Conservation (phyloP, 1,284 basidiomycete genomes). For the Ganoderma sinense region DNA sequence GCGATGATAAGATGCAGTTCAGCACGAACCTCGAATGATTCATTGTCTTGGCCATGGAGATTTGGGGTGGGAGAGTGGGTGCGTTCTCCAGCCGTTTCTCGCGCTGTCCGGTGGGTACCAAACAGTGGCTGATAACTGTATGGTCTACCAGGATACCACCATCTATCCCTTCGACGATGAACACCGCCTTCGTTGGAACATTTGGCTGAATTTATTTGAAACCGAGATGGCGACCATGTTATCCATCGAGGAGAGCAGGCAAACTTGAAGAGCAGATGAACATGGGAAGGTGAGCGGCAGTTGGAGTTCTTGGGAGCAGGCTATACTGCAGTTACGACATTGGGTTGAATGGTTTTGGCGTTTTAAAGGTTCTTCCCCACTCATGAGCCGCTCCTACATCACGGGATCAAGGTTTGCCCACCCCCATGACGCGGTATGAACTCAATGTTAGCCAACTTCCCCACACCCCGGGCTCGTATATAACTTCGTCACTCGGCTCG, state of each 20-base stretch:
- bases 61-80: no score
- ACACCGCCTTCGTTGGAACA: background rate
- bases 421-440: background rate
- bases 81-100: background rate
- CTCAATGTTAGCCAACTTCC: background rate
- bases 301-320: background rate
- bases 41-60: no score
- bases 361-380: background rate
- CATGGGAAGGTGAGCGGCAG: background rate
- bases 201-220: background rate
- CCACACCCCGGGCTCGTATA: background rate
- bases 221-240: background rate
- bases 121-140: background rate
- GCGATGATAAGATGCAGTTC: no score
- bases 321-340: background rate
- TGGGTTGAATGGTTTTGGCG: background rate
- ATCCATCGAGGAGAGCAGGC: background rate
- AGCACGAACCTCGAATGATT: no score
- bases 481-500: background rate
- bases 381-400: background rate
- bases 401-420: background rate
- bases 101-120: background rate
- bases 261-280: background rate
- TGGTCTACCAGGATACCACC: slow-evolving; percentile 42
- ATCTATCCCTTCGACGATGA: background rate